Evolutionary conservation across 257 asterid species (phyloP).

Genomic region (Solanum pinnatisectum): DNA sequence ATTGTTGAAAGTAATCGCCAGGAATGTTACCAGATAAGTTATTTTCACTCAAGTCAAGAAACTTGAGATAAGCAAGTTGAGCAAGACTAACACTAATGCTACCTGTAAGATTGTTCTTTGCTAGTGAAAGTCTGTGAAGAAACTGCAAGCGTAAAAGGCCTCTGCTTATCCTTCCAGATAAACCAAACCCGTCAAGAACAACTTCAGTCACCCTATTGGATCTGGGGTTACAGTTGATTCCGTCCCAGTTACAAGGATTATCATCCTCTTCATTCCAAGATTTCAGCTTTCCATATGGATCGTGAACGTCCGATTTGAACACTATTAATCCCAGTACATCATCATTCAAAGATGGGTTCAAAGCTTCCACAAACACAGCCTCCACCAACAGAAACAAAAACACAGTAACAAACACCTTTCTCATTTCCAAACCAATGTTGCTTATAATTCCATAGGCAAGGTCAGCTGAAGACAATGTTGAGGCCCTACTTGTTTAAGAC

Average conservation of each 20-base stretch:
- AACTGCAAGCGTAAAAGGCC: slow-evolving; percentile 78
- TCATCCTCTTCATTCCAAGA: slow-evolving; percentile 95
- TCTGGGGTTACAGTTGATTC: slow-evolving; percentile 80
- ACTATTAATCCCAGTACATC: slow-evolving; percentile 90
- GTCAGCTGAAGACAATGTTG: neutral
- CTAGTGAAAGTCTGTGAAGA: slow-evolving; percentile 67
- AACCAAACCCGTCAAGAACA: slow-evolving; percentile 71
- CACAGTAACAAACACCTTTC: slow-evolving; percentile 20
- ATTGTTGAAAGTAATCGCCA: slow-evolving; percentile 62
- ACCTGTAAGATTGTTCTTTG: slow-evolving; percentile 70
- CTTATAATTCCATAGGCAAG: neutral
- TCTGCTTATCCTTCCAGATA: slow-evolving; percentile 78
- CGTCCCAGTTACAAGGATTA: slow-evolving; percentile 81
- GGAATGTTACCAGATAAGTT: slow-evolving; percentile 50
- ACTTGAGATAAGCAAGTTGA: slow-evolving; percentile 58
- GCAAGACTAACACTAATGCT: slow-evolving; percentile 53
- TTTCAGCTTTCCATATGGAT: slow-evolving; percentile 55
- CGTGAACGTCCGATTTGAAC: slow-evolving; percentile 76
- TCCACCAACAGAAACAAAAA: slow-evolving; percentile 16
- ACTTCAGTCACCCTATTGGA: slow-evolving; percentile 90
- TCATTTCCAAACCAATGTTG: slow-evolving; percentile 27
- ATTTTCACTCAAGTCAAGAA: slow-evolving; percentile 71
- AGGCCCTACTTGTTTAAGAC: neutral
- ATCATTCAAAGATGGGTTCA: slow-evolving; percentile 76
- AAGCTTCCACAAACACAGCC: slow-evolving; percentile 21